Percentiles rank a stretch among this genome's conserved stretches.
Conservation (phyloP, 2,329 filamentous ascomycete species). For the Sarocladiaceae sp. region DNA sequence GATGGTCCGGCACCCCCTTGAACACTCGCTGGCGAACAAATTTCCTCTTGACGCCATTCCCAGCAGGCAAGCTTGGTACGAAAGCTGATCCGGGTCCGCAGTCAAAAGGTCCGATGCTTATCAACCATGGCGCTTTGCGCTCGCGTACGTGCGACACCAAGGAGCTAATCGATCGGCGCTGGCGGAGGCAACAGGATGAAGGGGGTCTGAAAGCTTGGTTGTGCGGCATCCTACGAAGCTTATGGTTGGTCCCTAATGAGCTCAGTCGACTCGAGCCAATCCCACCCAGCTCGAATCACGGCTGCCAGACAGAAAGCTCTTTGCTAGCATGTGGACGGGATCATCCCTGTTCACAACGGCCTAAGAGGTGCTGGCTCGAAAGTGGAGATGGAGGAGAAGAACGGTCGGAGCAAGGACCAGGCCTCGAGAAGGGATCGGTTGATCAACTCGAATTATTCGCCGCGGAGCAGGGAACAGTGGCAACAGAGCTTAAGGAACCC, state of each 20-base stretch:
- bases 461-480: too few relatives aligned
- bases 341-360: slow-evolving; percentile 5
- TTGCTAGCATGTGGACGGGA: not conserved
- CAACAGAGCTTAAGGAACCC: too few relatives aligned
- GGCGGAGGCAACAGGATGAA: not conserved
- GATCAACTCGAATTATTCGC: not conserved
- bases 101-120: not conserved
- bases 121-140: too few relatives aligned
- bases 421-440: not conserved
- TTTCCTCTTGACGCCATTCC: too few relatives aligned
- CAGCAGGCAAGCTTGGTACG: too few relatives aligned
- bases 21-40: too few relatives aligned
- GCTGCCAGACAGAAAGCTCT: not conserved
- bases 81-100: too few relatives aligned
- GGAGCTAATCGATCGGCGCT: not conserved
- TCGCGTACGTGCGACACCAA: too few relatives aligned
- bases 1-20: too few relatives aligned
- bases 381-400: not conserved
- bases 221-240: not conserved
- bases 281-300: not conserved
- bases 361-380: too few relatives aligned
- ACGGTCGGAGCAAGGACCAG: slow-evolving; percentile 7
- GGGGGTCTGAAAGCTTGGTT: not conserved
- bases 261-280: too few relatives aligned
- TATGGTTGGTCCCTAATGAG: not conserved